These are phyloP conservation scores for Rhododendron molle DNA, from an alignment of 148 eudicot genomes.

Conservation along the genomic window DNA sequence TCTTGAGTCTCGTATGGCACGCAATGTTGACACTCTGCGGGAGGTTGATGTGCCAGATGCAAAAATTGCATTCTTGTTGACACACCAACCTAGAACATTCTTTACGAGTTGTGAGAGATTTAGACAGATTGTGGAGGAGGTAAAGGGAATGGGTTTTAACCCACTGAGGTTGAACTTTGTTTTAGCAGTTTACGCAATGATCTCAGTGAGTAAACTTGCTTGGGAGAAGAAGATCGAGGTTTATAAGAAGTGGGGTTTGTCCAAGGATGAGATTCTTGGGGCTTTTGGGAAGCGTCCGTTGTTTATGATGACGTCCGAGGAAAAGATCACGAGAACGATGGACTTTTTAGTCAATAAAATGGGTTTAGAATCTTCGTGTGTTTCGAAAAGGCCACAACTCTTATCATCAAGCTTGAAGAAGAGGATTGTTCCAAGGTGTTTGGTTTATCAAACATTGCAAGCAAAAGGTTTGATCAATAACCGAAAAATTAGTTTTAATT, in stretches of 20 bases:
- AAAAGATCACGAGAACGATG: conserved; percentile 17
- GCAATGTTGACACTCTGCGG: conserved; percentile 8
- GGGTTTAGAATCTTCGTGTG: not conserved
- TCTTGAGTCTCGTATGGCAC: not conserved
- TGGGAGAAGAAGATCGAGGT: not conserved
- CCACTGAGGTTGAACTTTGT: not conserved
- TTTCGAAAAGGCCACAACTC: conserved; percentile 4
- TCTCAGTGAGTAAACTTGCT: too few relatives aligned
- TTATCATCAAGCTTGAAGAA: conserved; percentile 13
- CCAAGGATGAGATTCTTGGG: conserved; percentile 13
- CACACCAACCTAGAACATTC: not conserved
- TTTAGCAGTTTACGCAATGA: not conserved
- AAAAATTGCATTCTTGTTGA: not conserved
- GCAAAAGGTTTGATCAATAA: conserved; percentile 14
- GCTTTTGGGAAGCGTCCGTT: conserved; percentile 13
- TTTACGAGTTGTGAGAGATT: not conserved
- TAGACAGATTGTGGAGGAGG: not conserved
- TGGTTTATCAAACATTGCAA: conserved; percentile 9
- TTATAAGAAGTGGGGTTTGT: conserved; percentile 24
- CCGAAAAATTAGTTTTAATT: not conserved
- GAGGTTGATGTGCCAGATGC: not conserved
- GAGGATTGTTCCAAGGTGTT: conserved; percentile 27
- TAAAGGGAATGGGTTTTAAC: not conserved
- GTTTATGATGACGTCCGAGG: conserved; percentile 16
- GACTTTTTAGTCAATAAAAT: conserved; percentile 22